phyloP scores from a whole-genome alignment of 2,329 filamentous ascomycete genomes.

The Scedosporium boydii region DNA sequence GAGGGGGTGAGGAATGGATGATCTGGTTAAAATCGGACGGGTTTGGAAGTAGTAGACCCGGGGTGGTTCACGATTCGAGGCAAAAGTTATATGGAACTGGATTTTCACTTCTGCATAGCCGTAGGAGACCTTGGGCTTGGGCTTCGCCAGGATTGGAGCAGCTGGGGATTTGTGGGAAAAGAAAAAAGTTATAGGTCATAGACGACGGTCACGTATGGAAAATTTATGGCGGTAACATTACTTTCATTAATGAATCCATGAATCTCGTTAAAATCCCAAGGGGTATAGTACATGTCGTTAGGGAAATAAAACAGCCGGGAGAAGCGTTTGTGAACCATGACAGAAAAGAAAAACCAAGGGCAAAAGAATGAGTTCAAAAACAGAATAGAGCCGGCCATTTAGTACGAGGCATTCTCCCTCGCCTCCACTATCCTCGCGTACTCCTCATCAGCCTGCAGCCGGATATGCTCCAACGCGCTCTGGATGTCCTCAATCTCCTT shows the following conservation, averaged over 20 bases:
- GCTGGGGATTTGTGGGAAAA: neutral
- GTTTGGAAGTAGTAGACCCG: neutral
- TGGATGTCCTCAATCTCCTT: constrained; percentile 29
- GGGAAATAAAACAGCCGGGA: neutral
- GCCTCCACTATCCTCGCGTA: constrained; percentile 31
- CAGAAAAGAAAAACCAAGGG: neutral
- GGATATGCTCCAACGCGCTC: constrained; percentile 25
- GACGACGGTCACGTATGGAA: neutral
- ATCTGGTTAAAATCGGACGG: neutral
- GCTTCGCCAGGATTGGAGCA: neutral
- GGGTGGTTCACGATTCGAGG: neutral
- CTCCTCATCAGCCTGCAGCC: constrained; percentile 36
- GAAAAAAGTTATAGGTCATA: neutral
- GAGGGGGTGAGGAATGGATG: neutral
- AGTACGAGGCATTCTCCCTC: neutral
- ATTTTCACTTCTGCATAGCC: neutral
- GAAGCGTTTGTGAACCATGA: neutral
- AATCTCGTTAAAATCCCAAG: neutral
- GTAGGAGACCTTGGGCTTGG: neutral
- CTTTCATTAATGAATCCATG: neutral
- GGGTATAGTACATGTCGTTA: neutral
- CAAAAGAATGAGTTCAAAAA: neutral
- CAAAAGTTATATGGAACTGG: neutral
- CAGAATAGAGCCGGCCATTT: neutral
- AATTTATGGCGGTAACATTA: neutral